Evolutionary conservation across 2,329 filamentous ascomycete species (phyloP), one percentile per base, ranked within the genome.

Genomic region (Periglandula ipomoeae): DNA sequence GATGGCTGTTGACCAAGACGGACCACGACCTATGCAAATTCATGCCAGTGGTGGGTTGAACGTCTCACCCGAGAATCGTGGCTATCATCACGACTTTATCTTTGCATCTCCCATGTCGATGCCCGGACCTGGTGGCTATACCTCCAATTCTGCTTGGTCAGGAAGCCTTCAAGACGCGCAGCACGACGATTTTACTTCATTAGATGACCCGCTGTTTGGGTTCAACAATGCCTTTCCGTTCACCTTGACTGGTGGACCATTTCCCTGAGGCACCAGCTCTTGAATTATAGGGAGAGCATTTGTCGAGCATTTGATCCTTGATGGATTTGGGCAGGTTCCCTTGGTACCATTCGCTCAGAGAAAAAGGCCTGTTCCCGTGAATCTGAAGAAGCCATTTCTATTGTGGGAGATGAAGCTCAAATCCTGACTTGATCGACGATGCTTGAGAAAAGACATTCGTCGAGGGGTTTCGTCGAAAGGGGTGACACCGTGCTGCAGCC

Each of bases 161-260:
- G 27, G 3, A 32, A 13, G 27, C 9, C 7, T 32, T 11, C 9
- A 13, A 32, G 27, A 32, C 27, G 10, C 44, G 0, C 44, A 51
- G 11, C 54, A 55, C 30, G 46, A 46, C 3, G 55, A 53, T 1
- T 40, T 50, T 2, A 52, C 50, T 1, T 55, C 54, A 1, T 38
- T 61, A 4, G 62, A 64, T 30, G 61, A 64, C 42, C 51, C 59
- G 3, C 56, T 65, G 2, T 64, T 65, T 44, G 62, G 62, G 1
- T 62, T 65, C 34, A 62, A 65, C 37, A 59, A 60, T 6, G 56
- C 61, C 7, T 56, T 26, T 27, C 13, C 23, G 5, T 42, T 42
- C 17, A 23, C 23, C n/a, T 15, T 42, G 23, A 27, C 24, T n/a
- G 23, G 39, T 10, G 13, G 23, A 8, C 26, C 39, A n/a, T 17